Evolutionary conservation across 2,329 filamentous ascomycete genomes (phyloP).

Genomic region (Elsinoe batatas): DNA sequence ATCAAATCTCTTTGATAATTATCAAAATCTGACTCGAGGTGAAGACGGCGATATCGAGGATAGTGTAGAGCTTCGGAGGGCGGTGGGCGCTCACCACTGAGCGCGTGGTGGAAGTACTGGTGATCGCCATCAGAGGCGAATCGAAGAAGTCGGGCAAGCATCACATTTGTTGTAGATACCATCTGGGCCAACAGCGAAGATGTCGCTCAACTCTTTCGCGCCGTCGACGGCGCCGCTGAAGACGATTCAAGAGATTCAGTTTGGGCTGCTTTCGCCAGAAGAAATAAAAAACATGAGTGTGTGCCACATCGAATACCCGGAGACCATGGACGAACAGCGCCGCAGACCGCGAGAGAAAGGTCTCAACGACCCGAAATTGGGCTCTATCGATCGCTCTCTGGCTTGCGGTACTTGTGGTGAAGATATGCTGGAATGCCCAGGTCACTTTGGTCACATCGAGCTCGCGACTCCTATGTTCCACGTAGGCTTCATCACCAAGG

Average conservation of each 20-base stretch:
- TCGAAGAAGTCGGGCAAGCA: constrained; percentile 2
- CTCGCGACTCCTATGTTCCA: constrained; percentile 94
- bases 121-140: constrained; percentile 4
- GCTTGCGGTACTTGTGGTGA: constrained; percentile 95
- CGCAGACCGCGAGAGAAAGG: constrained; percentile 83
- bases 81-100: constrained; percentile 11
- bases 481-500: constrained; percentile 89
- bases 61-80: constrained; percentile 3
- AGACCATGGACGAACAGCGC: constrained; percentile 97
- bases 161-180: constrained; percentile 2
- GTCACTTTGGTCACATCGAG: constrained; percentile 98
- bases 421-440: constrained; percentile 89
- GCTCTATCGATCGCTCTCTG: constrained; percentile 90
- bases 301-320: constrained; percentile 90
- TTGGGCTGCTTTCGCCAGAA: constrained; percentile 91
- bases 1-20: constrained; percentile 15
- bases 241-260: constrained; percentile 98
- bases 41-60: background rate
- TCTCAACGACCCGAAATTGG: constrained; percentile 89
- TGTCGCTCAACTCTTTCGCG: constrained; percentile 91
- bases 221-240: constrained; percentile 93
- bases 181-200: constrained; percentile 42
- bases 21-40: background rate
- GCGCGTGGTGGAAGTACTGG: constrained; percentile 9
- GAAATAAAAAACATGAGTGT: constrained; percentile 99